Conservation (phyloP, 768 basidiomycete genomes). For the Pulveroboletus ravenelii region DNA sequence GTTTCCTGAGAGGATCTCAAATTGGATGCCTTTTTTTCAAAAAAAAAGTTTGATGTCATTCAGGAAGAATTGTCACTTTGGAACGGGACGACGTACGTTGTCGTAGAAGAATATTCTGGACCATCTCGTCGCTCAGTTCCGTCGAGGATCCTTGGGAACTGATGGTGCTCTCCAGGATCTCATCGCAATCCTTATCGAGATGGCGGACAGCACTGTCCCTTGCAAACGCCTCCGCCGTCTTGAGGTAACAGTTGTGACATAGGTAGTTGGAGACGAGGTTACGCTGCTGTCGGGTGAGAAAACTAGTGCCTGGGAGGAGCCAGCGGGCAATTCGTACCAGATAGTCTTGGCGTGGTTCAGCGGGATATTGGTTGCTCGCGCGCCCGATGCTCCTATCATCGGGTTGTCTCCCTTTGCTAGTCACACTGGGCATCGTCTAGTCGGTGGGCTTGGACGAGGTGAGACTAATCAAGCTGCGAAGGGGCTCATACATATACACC, state of each 20-base stretch:
- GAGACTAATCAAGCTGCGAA: neutral
- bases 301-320: constrained; percentile 1
- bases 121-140: constrained; percentile 35
- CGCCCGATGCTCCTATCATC: constrained; percentile 1
- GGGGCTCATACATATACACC: neutral
- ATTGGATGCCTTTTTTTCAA: constrained; percentile 54
- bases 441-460: neutral
- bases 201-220: constrained; percentile 58
- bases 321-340: constrained; percentile 33
- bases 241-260: constrained; percentile 66
- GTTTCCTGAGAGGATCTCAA: constrained; percentile 67
- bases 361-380: constrained; percentile 22
- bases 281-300: constrained; percentile 39
- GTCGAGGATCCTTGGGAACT: constrained; percentile 14
- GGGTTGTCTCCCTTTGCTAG: constrained; percentile 17
- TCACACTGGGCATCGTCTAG: constrained; percentile 16
- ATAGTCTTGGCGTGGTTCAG: constrained; percentile 39
- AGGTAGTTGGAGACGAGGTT: constrained; percentile 73
- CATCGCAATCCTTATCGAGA: constrained; percentile 68
- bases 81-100: constrained; percentile 40
- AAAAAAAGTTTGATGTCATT: neutral
- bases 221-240: constrained; percentile 64
- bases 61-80: neutral
- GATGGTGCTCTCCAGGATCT: constrained; percentile 31
- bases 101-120: constrained; percentile 48